Base-by-base conservation (phyloP, 805 yeast species). In the Millerozyma miso region DNA sequence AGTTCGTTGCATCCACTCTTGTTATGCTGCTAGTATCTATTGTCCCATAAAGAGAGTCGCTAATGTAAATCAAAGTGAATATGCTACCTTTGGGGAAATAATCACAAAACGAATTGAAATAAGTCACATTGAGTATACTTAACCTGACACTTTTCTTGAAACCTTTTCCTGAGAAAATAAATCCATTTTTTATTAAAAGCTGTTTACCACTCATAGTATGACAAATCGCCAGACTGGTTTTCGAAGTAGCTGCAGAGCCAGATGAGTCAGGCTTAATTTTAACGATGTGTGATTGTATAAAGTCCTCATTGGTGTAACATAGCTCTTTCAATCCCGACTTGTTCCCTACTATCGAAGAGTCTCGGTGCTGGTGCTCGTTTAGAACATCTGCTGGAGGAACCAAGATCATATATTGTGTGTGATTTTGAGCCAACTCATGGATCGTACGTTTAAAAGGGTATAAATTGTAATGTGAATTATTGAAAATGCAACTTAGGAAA, bases 261-360 rank as follows among this genome's bases (percentile, higher is more conserved):
- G 65, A 49, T 20, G 48, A 38, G 2, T 65, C 56, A 19, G 45
- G 54, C 45, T 51, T 52, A 18, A 54, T 63, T 37, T 69, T 58
- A 15, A 84, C 59, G 18, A 85, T 74, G 56, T 85, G 91, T 1
- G 85, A 76, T 37, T 73, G 72, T 6, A 84, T 64, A 56, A 84
- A 85, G 19, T 80, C 85, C 29, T 76, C 77, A 33, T 68, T 71
- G 39, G 48, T 47, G 45, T 74, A 74, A 56, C 87, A 81, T 12
- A 79, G 58, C 2, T 81, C 86, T 3, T 54, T 57, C 41, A 79
- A 69, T 2, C 71, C 55, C 1, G 58, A 41, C 7, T 70, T 59
- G 19, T 46, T 45, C 8, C 54, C 42, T 3, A 58, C 41, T 17
- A 39, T 45, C 17, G 50, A 48, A 3, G 58, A 45, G 4, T 54